phyloP scores from a whole-genome alignment of 495 filamentous ascomycete species.

The Neurospora hispaniola region DNA sequence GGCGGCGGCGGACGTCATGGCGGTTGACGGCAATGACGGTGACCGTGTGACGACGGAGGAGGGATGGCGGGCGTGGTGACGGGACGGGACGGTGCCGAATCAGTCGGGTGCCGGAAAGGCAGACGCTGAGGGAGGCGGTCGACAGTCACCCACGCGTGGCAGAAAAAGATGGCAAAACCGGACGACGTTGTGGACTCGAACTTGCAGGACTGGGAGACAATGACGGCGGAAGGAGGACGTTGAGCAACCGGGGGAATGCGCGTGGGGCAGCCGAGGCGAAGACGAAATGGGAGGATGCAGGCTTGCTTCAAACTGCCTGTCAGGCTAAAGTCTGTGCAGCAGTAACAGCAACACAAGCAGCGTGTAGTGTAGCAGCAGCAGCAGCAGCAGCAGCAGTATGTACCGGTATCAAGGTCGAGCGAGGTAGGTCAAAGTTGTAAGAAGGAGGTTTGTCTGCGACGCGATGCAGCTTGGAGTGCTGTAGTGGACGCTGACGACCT shows the following conservation, averaged over 20 bases:
- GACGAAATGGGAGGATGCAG: not conserved
- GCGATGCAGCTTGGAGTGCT: slow-evolving; percentile 7
- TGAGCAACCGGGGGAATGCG: not conserved
- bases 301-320: not conserved
- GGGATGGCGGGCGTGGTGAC: not conserved
- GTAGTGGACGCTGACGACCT: not conserved
- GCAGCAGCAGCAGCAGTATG: not conserved
- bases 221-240: not conserved
- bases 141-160: not conserved
- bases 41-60: not conserved
- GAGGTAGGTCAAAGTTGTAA: not conserved
- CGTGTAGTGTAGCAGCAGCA: not conserved
- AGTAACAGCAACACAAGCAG: not conserved
- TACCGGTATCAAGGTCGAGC: not conserved
- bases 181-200: not conserved
- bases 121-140: not conserved
- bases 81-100: not conserved
- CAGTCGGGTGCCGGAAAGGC: not conserved
- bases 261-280: slow-evolving; percentile 1
- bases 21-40: not conserved
- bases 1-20: slow-evolving; percentile 23
- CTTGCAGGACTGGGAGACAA: not conserved
- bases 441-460: slow-evolving; percentile 8
- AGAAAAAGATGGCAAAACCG: not conserved
- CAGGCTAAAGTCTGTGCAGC: not conserved